Base-by-base conservation (phyloP, 2,329 filamentous ascomycete species). In the Ilyonectria sp. region DNA sequence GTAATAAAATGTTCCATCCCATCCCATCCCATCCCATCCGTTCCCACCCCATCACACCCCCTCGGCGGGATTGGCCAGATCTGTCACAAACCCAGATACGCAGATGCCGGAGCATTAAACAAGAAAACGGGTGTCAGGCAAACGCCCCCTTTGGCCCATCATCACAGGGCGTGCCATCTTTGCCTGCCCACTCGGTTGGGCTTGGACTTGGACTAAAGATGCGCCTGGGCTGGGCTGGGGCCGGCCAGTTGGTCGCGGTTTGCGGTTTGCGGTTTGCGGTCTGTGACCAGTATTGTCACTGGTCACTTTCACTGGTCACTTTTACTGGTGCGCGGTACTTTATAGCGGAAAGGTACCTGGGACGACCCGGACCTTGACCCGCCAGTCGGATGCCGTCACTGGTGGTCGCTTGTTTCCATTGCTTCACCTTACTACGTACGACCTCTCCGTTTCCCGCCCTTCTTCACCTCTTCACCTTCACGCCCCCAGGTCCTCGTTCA, bases 381-480 rank as follows among this genome's bases (percentile, higher is more conserved):
- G 61, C 61, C 61, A 59, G 61, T 59, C 55, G 61, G 61, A 49
- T 64, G 47, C 53, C 54, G 54, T 61, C 61, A 26, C 37, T 43
- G 21, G 53, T 46, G 33, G 60, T 63, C 53, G 61, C 54, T 64
- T 58, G 61, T 64, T 40, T 56, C 52, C 29, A 40, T 46, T 40
- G 52, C 62, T 64, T 64, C 55, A 40, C 46, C 35, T 49, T 44
- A 33, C 26, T 26, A 26, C 26, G 26, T 26, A 26, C 33, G 55
- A 49, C 19, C 19, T 62, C 52, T 23, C 44, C 8, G 19, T 33
- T 53, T 35, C 31, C 19, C 50, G 31, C 19, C n/a, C n/a, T 52
- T 35, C 29, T 52, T 35, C 29, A 52, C 49, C 29, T 35, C 29
- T 52, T 35, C 29, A 52, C 49, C 29, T 52, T 52, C 26, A 33